A percentile compares a stretch with the other conserved stretches of the same genome.
Evolutionary conservation across 2,329 filamentous ascomycete genomes (phyloP).

Genomic region (Westerdykella aurantiaca): DNA sequence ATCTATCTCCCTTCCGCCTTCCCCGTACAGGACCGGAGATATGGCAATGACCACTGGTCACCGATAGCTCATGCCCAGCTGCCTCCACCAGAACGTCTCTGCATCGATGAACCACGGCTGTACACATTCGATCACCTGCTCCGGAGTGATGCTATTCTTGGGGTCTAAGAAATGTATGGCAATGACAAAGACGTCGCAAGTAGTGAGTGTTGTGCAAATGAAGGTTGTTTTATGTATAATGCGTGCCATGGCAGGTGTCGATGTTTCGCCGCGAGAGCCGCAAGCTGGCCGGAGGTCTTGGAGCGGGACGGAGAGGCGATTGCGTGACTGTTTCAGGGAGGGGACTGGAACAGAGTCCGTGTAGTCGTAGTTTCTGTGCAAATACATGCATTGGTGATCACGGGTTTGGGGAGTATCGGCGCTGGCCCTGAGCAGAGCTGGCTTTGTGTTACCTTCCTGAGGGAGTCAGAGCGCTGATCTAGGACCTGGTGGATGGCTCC

Average conservation of each 20-base stretch:
- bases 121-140: constrained; percentile 24
- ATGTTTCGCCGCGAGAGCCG: neutral
- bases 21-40: too few relatives aligned
- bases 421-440: neutral
- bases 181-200: constrained; percentile 31
- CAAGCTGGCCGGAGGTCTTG: neutral
- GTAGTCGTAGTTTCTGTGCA: neutral
- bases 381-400: neutral
- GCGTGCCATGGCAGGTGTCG: constrained; percentile 19
- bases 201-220: constrained; percentile 28
- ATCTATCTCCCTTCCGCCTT: too few relatives aligned
- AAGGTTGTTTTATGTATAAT: constrained; percentile 23
- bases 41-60: too few relatives aligned
- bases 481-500: too few relatives aligned
- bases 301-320: neutral
- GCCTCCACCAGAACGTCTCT: constrained; percentile 31
- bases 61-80: constrained; percentile 16
- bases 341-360: constrained; percentile 1
- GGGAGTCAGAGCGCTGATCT: too few relatives aligned
- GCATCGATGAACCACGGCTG: constrained; percentile 32
- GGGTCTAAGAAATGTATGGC: constrained; percentile 23
- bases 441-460: too few relatives aligned
- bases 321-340: neutral
- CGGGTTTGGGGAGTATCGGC: neutral
- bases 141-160: constrained; percentile 16